phyloP scores from a whole-genome alignment of 495 filamentous ascomycete genomes.

The Acidiella bohemica region DNA sequence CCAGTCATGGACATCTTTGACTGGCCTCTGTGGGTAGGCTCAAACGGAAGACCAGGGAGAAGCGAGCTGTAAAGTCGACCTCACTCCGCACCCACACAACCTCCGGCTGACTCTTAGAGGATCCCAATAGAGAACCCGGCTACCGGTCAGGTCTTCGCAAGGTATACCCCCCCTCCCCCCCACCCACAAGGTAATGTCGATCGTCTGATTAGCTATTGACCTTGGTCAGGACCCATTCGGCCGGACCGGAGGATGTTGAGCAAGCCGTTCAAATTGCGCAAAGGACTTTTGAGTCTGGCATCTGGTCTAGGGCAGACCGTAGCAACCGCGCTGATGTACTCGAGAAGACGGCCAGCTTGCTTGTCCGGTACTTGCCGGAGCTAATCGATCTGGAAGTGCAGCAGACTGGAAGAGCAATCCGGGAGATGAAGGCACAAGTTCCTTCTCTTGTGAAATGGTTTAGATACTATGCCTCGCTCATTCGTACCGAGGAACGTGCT shows the following conservation, averaged over 20 bases:
- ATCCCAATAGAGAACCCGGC: background rate
- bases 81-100: background rate
- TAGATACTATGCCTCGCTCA: constrained; percentile 47
- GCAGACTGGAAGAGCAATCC: constrained; percentile 49
- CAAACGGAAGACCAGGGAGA: background rate
- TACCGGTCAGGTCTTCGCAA: background rate
- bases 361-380: constrained; percentile 35
- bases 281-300: constrained; percentile 37
- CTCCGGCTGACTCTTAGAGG: background rate
- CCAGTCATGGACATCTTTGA: background rate
- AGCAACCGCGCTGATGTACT: constrained; percentile 39
- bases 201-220: background rate
- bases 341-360: constrained; percentile 40
- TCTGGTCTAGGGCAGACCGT: constrained; percentile 37
- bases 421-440: constrained; percentile 53
- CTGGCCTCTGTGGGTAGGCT: background rate
- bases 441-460: constrained; percentile 50
- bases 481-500: constrained; percentile 46
- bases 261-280: constrained; percentile 35
- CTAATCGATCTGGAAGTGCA: constrained; percentile 44
- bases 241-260: constrained; percentile 36
- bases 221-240: constrained; percentile 35
- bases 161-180: too few species aligned
- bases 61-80: background rate
- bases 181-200: too few species aligned